Evolutionary conservation across 2,329 filamentous ascomycete species (phyloP), one percentile per base, ranked within the genome.

Genomic region (Penicillium sp.): DNA sequence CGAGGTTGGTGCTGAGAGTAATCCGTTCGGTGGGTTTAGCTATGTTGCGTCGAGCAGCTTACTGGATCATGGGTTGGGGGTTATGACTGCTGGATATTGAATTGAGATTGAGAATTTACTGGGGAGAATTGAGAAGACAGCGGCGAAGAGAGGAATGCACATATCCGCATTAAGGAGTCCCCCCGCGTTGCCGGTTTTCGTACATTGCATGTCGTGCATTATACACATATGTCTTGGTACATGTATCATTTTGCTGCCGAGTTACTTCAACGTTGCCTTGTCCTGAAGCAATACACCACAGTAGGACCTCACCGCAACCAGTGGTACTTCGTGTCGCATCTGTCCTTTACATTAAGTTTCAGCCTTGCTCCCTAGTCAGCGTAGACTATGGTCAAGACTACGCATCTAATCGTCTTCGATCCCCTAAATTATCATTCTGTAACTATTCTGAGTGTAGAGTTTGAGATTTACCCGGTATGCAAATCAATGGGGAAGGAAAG

Each of bases 21-120:
- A 80, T 60, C 76, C 74, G 0, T 80, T 80, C 62, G 76, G 76
- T 35, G 78, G 78, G 4, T 80, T 80, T 53, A 79, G 77, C 59
- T 80, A 78, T 46, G 78, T 80, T 51, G 78, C 77, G 35, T 75
- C 77, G 29, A 77, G 73, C 61, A 79, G 77, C 53, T 65, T 80
- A 48, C 68, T 80, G 42, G 75, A 82, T 53, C 67, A 74, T 56
- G 72, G 69, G 14, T 51, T 71, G 31, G 69, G 69, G 5, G 58
- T 68, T 40, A 61, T 66, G 58, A 61, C 67, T 22, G 62, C 62
- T n/a, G 62, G 63, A 2, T 68, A 64, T 57, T 66, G 57, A 61
- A 32, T 11, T 13, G 37, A 14, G 7, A 3, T 34, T 26, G 16
- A 14, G 4, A 2, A 11, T 16, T 40, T 40, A 16, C n/a, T 16